These are phyloP conservation scores for Corymbia calophylla DNA, from an alignment of 441 rosid species.

Conservation along the genomic window DNA sequence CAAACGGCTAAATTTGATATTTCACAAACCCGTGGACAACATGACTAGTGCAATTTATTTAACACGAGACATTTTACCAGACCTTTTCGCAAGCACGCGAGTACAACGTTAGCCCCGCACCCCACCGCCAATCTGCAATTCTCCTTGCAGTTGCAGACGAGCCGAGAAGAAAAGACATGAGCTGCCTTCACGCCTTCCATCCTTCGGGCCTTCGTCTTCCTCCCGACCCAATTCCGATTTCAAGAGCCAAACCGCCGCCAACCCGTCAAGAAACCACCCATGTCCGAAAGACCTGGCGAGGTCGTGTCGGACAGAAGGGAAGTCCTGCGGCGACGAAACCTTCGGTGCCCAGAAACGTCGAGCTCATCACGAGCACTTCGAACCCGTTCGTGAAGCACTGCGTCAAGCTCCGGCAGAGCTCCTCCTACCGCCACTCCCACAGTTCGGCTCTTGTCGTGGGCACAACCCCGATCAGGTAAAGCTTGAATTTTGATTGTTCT, in stretches of 20 bases:
- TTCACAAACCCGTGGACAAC: neutral
- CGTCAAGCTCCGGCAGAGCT: conserved; percentile 65
- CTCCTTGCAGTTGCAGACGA: neutral
- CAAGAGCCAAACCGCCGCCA: neutral
- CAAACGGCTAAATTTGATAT: neutral
- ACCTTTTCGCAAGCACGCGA: neutral
- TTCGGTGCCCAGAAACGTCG: conserved; percentile 12
- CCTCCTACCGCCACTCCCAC: conserved; percentile 80
- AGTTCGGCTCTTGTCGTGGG: conserved; percentile 75
- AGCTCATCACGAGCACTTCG: conserved; percentile 54
- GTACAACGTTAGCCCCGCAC: neutral
- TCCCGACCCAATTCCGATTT: neutral
- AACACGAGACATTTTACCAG: neutral
- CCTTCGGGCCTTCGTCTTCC: neutral
- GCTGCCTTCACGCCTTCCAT: neutral
- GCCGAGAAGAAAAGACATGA: neutral
- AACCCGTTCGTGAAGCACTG: conserved; percentile 91
- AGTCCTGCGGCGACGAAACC: neutral
- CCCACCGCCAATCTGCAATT: too few species aligned
- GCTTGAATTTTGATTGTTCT: neutral
- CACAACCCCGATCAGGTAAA: conserved; percentile 64
- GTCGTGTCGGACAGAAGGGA: neutral
- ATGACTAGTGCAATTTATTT: rapidly evolving
- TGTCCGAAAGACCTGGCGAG: neutral
- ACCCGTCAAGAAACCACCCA: neutral